Conservation (phyloP, 2,329 filamentous ascomycete species). For the Sphaerulina vaccinii region DNA sequence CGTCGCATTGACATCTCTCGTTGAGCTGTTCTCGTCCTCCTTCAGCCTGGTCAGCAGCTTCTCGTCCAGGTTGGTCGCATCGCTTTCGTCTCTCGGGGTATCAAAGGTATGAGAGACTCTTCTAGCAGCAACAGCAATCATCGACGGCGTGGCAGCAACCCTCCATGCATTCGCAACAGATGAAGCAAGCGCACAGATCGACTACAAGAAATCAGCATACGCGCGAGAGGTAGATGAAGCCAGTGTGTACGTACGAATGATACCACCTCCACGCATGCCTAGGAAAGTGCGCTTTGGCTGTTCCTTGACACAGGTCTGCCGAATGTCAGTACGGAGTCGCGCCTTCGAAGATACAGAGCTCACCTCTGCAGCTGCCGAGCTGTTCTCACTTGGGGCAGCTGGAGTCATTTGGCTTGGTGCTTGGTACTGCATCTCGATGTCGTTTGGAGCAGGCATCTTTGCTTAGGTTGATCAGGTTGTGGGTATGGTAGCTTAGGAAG, state of each 20-base stretch:
- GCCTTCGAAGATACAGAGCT: background rate
- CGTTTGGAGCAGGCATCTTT: slow-evolving; percentile 22
- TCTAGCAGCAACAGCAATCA: slow-evolving; percentile 34
- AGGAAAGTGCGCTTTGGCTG: slow-evolving; percentile 29
- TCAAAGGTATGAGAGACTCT: background rate
- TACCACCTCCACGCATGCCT: slow-evolving; percentile 32
- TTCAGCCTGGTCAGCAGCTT: too few relatives aligned
- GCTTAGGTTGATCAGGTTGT: background rate
- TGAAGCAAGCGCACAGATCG: slow-evolving; percentile 34
- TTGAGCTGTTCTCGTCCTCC: too few relatives aligned
- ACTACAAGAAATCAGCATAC: slow-evolving; percentile 19
- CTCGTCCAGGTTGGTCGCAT: too few relatives aligned
- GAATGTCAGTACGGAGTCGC: slow-evolving; percentile 2
- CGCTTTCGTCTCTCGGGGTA: too few relatives aligned
- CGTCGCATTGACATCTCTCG: too few relatives aligned
- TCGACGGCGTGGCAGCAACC: slow-evolving; percentile 31
- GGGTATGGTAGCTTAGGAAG: background rate
- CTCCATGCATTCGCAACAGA: slow-evolving; percentile 34
- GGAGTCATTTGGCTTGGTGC: slow-evolving; percentile 19
- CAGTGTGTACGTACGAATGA: slow-evolving; percentile 25
- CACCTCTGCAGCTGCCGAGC: slow-evolving; percentile 2
- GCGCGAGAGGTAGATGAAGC: background rate
- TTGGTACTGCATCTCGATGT: slow-evolving; percentile 31
- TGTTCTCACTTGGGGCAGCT: slow-evolving; percentile 8
- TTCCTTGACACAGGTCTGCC: slow-evolving; percentile 20